phyloP scores from a whole-genome alignment of 2,329 filamentous ascomycete species.

The Aspergillus sp. region DNA sequence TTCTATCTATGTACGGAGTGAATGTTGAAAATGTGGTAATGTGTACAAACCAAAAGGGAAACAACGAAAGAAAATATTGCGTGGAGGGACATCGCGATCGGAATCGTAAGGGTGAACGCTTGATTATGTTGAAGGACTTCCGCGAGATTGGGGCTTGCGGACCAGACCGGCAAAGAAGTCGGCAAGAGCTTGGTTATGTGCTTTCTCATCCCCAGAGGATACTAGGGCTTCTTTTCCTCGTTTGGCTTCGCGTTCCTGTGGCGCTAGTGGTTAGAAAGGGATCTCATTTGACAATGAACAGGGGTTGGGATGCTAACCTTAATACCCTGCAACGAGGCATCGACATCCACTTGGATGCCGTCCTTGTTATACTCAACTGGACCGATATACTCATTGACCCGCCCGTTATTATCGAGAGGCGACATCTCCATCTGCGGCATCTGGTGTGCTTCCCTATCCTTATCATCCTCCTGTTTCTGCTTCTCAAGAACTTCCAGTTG shows the following conservation, averaged over 20 bases:
- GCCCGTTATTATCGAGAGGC: conserved; percentile 33
- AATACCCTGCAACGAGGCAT: conserved; percentile 81
- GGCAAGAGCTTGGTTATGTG: conserved; percentile 54
- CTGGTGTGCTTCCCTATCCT: conserved; percentile 30
- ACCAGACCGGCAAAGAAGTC: conserved; percentile 55
- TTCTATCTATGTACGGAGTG: conserved; percentile 46
- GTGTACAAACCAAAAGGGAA: conserved; percentile 15
- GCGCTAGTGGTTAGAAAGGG: conserved; percentile 7
- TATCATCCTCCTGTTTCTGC: conserved; percentile 50
- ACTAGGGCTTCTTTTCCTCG: conserved; percentile 30
- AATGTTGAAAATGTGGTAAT: not conserved
- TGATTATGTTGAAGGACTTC: conserved; percentile 28
- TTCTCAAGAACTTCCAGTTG: conserved; percentile 72
- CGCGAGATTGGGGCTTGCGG: conserved; percentile 42
- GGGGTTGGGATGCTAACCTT: conserved; percentile 52
- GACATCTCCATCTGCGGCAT: conserved; percentile 30
- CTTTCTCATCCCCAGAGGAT: conserved; percentile 39
- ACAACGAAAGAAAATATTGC: conserved; percentile 5
- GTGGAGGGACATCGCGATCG: not conserved
- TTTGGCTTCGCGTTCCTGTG: conserved; percentile 39
- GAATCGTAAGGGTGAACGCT: not conserved
- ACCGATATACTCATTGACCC: conserved; percentile 73
- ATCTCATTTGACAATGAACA: not conserved
- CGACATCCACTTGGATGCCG: conserved; percentile 90
- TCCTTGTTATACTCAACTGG: conserved; percentile 98